phyloP scores from a whole-genome alignment of 331 rosid species.

The Prunus yedoensis region DNA sequence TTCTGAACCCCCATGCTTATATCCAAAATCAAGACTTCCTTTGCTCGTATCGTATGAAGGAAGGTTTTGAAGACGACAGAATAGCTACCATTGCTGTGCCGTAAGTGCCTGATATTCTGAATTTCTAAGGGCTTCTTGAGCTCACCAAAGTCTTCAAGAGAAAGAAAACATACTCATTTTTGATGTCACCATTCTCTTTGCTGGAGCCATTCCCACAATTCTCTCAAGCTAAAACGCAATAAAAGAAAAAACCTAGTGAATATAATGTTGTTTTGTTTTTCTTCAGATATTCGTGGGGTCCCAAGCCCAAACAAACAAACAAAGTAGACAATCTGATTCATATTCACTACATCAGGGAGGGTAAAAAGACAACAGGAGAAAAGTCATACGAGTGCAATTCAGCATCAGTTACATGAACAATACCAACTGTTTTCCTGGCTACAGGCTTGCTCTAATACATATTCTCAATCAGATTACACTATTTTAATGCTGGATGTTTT shows the following conservation, averaged over 20 bases:
- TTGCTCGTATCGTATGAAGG: too few species aligned
- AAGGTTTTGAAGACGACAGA: not conserved
- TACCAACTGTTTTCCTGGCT: not conserved
- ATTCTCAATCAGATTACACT: not conserved
- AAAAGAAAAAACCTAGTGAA: not conserved
- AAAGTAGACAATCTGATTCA: not conserved
- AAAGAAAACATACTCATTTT: slow-evolving; percentile 67
- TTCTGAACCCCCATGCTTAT: too few species aligned
- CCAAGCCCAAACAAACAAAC: not conserved
- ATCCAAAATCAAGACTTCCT: too few species aligned
- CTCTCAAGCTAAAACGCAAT: slow-evolving; percentile 60
- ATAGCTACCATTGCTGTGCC: not conserved
- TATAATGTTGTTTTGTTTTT: not conserved
- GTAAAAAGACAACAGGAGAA: not conserved
- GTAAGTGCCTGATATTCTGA: not conserved
- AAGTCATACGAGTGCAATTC: not conserved
- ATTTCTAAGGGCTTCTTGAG: not conserved
- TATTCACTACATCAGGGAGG: not conserved
- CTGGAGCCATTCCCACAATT: slow-evolving; percentile 66
- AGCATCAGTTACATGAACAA: not conserved
- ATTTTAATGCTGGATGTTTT: not conserved
- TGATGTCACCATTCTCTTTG: slow-evolving; percentile 65
- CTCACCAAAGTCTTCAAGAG: slow-evolving; percentile 21
- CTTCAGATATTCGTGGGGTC: not conserved
- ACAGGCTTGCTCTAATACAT: not conserved